Percentiles rank a stretch among this genome's conserved stretches.
Evolutionary conservation across 202 grass and related monocot species (phyloP).

Genomic region (Carex arenaria): DNA sequence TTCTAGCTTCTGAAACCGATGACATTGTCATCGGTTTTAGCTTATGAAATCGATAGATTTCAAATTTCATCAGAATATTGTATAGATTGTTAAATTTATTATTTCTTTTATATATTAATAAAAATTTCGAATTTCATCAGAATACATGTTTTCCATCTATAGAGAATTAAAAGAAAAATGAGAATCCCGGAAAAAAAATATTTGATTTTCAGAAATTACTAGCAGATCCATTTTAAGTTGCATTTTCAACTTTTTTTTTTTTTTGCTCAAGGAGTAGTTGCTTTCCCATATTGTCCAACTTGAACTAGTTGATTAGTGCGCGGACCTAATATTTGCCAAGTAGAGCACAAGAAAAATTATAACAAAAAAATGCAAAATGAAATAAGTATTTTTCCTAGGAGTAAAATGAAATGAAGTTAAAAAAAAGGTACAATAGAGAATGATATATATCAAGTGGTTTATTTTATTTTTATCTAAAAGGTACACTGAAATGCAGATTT

Average conservation of each 20-base stretch:
- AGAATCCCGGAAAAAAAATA: background rate
- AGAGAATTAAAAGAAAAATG: background rate
- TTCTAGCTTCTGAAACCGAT: too few species aligned
- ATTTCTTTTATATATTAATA: too few species aligned
- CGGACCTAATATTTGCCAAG: background rate
- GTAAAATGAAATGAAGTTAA: background rate
- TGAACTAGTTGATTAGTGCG: constrained; percentile 4
- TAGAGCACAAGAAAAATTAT: background rate
- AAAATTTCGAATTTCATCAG: too few species aligned
- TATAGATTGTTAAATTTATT: too few species aligned
- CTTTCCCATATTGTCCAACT: constrained; percentile 3
- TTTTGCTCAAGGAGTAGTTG: background rate
- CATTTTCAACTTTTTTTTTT: background rate
- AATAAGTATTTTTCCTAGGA: too few species aligned
- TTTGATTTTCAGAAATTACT: background rate
- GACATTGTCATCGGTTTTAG: too few species aligned
- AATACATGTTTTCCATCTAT: background rate
- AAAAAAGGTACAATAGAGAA: background rate
- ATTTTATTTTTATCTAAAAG: background rate
- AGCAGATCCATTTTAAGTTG: background rate
- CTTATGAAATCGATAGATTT: too few species aligned
- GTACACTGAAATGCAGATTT: background rate
- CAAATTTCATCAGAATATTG: too few species aligned
- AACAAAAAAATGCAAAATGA: too few species aligned
- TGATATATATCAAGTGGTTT: background rate